Evolutionary conservation across 2,329 filamentous ascomycete species (phyloP).

Genomic region (Epichloe typhina): DNA sequence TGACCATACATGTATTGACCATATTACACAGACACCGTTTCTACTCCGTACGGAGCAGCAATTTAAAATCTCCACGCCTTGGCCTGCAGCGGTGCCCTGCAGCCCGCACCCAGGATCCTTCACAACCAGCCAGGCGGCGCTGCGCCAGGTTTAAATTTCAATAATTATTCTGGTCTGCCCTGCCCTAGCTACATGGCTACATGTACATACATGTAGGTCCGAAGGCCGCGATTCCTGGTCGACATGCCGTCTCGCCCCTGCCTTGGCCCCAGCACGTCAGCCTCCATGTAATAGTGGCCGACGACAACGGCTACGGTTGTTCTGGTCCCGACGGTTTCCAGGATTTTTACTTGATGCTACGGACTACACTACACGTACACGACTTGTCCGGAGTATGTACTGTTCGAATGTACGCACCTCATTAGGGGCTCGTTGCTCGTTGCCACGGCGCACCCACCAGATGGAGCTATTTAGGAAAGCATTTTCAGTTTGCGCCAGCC

Average conservation of each 20-base stretch:
- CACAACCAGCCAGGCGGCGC: constrained; percentile 4
- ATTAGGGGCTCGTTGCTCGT: too few relatives aligned
- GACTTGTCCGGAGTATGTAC: too few relatives aligned
- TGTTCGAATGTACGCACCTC: too few relatives aligned
- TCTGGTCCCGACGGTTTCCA: too few relatives aligned
- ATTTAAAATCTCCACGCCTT: not conserved
- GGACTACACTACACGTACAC: too few relatives aligned
- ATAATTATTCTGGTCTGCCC: not conserved
- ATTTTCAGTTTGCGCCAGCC: not conserved
- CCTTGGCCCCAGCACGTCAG: too few relatives aligned
- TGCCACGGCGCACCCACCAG: too few relatives aligned
- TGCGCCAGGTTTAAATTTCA: not conserved
- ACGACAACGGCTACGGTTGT: too few relatives aligned
- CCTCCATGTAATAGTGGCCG: too few relatives aligned
- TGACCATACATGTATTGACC: too few relatives aligned
- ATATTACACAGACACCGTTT: not conserved
- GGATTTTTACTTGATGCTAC: too few relatives aligned
- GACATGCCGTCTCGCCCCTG: too few relatives aligned
- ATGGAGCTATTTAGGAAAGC: not conserved
- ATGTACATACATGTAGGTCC: not conserved
- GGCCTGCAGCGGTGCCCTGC: not conserved
- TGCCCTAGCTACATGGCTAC: not conserved
- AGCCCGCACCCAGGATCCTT: not conserved
- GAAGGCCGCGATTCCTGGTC: not conserved
- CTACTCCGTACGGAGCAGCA: not conserved